Percentiles rank a stretch among this genome's conserved stretches.
These are phyloP conservation scores for Heritiera fomes DNA, from an alignment of 345 rosid species.

Conservation along the genomic window DNA sequence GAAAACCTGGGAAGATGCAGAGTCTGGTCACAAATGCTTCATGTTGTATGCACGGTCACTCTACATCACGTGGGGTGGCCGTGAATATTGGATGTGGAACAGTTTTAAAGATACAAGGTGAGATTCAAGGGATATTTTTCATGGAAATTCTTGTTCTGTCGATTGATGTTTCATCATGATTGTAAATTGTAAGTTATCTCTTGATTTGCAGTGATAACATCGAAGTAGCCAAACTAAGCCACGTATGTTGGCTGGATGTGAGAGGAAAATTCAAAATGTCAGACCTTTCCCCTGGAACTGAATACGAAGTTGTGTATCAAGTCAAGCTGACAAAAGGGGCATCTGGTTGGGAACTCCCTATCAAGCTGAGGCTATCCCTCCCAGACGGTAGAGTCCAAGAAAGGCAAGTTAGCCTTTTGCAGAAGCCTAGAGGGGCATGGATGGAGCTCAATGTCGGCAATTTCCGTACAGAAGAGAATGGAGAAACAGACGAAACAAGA, in stretches of 20 bases:
- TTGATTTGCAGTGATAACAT: neutral
- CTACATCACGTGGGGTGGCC: neutral
- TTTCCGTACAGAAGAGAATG: neutral
- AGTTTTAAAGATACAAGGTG: neutral
- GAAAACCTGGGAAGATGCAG: conserved; percentile 18
- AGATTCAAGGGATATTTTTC: neutral
- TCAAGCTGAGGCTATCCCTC: conserved; percentile 8
- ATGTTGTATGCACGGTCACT: conserved; percentile 14
- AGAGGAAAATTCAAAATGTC: conserved; percentile 29
- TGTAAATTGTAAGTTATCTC: neutral
- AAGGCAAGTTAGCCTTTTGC: conserved; percentile 15
- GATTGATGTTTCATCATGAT: neutral
- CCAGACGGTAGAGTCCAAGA: conserved; percentile 2
- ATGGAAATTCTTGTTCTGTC: neutral
- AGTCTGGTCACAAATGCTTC: conserved; percentile 17
- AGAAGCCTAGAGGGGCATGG: conserved; percentile 25
- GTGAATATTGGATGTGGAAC: neutral
- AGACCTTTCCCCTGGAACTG: conserved; percentile 11
- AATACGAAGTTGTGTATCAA: conserved; percentile 21
- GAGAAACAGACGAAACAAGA: neutral
- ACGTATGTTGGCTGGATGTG: conserved; percentile 26
- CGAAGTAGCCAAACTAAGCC: conserved; percentile 8
- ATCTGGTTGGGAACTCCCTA: conserved; percentile 32
- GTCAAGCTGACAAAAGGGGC: conserved; percentile 25
- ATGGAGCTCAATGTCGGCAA: conserved; percentile 17